Base-by-base conservation (phyloP, 805 yeast genomes). In the Ogataea chonburiensis region DNA sequence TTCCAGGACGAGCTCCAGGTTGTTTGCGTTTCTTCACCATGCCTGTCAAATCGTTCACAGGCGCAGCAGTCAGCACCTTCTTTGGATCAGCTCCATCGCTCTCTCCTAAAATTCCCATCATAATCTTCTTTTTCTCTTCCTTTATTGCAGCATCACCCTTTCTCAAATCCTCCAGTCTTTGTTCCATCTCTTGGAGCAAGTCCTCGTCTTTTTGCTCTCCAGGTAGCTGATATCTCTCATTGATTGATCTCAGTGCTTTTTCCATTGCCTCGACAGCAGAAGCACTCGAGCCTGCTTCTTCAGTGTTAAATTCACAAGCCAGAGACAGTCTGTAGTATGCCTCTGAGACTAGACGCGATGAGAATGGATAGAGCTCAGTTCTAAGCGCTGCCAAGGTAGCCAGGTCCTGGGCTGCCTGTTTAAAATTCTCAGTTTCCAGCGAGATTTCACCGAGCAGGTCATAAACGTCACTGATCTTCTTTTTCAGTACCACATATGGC, bases 391-490 rank as follows among this genome's bases (percentile, higher is more conserved):
- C 67, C 25, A 86, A 68, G 13, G 73, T 61, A 30, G 68, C 64
- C 39, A 87, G 76, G 57, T 89, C 96, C 13, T 64, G 64, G 0
- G 81, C 73, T 0, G 96, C 86, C 58, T 86, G 94, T 11, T 67
- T 62, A 58, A 88, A 88, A 59, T 86, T 86, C 50, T 91, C 97
- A 2, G 93, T 76, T 55, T 91, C 98, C 28, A 89, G 67, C 0
- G 95, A 81, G 7, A 89, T 83, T 55, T 91, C 97, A 20, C 98
- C 98, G 12, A 88, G 67, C 8, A 89, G 60, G 52, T 84, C 89
- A 55, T 79, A 83, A 1, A 81, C 74, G 38, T 86, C 89, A 0
- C 89, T 78, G 15, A 88, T 64, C 45, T 77, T 83, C 49, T 69
- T 66, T 38, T 70, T 63, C 17, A 70, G 45, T 18, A 52, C 55